Percentiles rank a stretch among this genome's conserved stretches.
Evolutionary conservation across 2,329 filamentous ascomycete genomes (phyloP).

Genomic region (Atkinsonella hypoxylon): DNA sequence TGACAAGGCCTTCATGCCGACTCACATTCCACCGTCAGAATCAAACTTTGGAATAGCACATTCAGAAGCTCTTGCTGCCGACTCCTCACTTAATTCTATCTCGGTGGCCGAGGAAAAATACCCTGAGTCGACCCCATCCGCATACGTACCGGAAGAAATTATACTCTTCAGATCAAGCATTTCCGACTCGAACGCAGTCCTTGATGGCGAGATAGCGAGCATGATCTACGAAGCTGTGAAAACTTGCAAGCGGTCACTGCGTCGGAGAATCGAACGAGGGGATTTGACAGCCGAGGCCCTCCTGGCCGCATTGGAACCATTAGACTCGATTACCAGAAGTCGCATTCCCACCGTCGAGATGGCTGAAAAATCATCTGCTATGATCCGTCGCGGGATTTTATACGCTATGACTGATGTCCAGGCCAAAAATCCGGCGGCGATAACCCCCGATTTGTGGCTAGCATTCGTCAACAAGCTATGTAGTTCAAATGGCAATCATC

Average conservation of each 20-base stretch:
- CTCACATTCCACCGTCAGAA: neutral
- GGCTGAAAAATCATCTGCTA: conserved; percentile 9
- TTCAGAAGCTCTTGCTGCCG: conserved; percentile 5
- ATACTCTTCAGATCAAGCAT: conserved; percentile 8
- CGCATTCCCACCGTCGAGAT: conserved; percentile 7
- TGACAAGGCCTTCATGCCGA: conserved; percentile 11
- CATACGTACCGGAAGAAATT: conserved; percentile 8
- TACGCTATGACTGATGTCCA: conserved; percentile 9
- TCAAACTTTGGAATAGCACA: neutral
- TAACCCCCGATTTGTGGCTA: conserved; percentile 11
- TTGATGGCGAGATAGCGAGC: conserved; percentile 6
- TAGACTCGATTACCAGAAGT: conserved; percentile 9
- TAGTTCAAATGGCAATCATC: conserved; percentile 3
- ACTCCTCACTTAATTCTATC: neutral
- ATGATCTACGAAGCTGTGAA: neutral
- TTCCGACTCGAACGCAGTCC: neutral
- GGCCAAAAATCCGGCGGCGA: neutral
- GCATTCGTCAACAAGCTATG: conserved; percentile 8
- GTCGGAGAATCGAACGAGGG: conserved; percentile 8
- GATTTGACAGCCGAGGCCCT: conserved; percentile 9
- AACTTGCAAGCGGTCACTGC: conserved; percentile 8
- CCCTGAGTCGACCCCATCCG: neutral
- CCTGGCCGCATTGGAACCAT: conserved; percentile 9
- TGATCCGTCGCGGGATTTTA: conserved; percentile 12
- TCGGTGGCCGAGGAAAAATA: neutral